Conservation (phyloP, 805 yeast species). For the Zygotorulaspora chibaensis region DNA sequence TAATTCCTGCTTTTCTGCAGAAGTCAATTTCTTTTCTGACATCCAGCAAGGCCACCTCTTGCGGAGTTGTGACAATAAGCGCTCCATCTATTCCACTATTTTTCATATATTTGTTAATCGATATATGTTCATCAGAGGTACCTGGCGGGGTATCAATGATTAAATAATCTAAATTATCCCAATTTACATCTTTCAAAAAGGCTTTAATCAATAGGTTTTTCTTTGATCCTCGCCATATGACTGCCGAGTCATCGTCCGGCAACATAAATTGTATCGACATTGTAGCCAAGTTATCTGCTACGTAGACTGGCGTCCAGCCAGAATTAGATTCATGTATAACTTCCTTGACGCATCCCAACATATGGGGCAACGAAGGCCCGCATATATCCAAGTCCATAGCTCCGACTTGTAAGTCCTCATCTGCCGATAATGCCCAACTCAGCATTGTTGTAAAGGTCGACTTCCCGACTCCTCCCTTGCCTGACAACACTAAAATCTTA, state of each 20-base stretch:
- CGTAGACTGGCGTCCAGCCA: constrained; percentile 97
- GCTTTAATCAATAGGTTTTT: constrained; percentile 90
- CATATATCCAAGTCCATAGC: constrained; percentile 97
- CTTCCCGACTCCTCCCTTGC: constrained; percentile 96
- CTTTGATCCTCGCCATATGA: constrained; percentile 97
- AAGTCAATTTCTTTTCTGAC: constrained; percentile 95
- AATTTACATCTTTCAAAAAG: constrained; percentile 88
- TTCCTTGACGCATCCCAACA: constrained; percentile 89
- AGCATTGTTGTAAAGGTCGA: constrained; percentile 93
- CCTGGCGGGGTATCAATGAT: constrained; percentile 98
- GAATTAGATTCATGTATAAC: constrained; percentile 81
- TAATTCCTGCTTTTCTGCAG: constrained; percentile 85
- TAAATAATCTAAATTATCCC: constrained; percentile 79
- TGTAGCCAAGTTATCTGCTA: constrained; percentile 88
- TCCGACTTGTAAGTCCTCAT: constrained; percentile 79
- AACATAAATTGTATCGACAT: constrained; percentile 95
- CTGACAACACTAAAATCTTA: constrained; percentile 76
- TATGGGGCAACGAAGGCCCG: constrained; percentile 93
- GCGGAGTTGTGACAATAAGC: constrained; percentile 91
- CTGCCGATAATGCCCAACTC: constrained; percentile 93
- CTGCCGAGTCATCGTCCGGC: constrained; percentile 88
- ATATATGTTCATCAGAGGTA: constrained; percentile 93
- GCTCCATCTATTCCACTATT: constrained; percentile 96
- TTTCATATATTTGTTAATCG: constrained; percentile 81
- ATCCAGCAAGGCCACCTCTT: constrained; percentile 91